These are phyloP conservation scores for Phallus indusiatus DNA, from an alignment of 768 basidiomycete genomes.

Conservation along the genomic window DNA sequence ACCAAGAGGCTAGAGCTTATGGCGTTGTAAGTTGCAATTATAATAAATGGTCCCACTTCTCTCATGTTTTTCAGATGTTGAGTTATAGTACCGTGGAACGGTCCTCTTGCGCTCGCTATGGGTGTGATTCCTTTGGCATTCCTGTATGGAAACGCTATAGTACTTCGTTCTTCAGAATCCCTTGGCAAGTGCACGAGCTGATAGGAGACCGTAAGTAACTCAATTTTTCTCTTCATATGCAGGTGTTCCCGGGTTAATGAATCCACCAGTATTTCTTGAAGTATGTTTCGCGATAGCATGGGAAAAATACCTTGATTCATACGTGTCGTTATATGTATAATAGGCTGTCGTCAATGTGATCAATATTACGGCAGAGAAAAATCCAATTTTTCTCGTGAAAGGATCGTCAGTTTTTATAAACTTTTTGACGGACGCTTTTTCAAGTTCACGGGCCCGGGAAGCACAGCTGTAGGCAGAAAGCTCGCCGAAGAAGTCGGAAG, in stretches of 20 bases:
- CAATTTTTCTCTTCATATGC: background rate
- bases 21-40: slow-evolving; percentile 36
- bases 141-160: slow-evolving; percentile 47
- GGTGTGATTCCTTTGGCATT: slow-evolving; percentile 37
- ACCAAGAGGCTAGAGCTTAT: slow-evolving; percentile 37
- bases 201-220: slow-evolving; percentile 24
- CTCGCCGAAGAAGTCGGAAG: slow-evolving; percentile 47
- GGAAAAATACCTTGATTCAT: background rate
- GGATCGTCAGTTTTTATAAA: no score
- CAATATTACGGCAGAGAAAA: slow-evolving; percentile 33
- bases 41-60: background rate
- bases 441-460: slow-evolving; percentile 55
- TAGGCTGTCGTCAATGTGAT: slow-evolving; percentile 53
- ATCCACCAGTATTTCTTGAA: slow-evolving; percentile 31
- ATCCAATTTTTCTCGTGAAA: slow-evolving; percentile 32
- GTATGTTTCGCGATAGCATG: slow-evolving; percentile 8
- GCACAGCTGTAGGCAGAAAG: slow-evolving; percentile 42
- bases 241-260: no score
- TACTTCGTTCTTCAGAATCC: slow-evolving; percentile 46
- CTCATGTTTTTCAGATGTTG: slow-evolving; percentile 25
- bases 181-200: slow-evolving; percentile 35
- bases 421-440: background rate
- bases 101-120: slow-evolving; percentile 35
- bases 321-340: no score
- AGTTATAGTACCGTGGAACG: slow-evolving; percentile 44